Conservation (phyloP, 495 filamentous ascomycete genomes). For the Talaromyces trachyspermus region DNA sequence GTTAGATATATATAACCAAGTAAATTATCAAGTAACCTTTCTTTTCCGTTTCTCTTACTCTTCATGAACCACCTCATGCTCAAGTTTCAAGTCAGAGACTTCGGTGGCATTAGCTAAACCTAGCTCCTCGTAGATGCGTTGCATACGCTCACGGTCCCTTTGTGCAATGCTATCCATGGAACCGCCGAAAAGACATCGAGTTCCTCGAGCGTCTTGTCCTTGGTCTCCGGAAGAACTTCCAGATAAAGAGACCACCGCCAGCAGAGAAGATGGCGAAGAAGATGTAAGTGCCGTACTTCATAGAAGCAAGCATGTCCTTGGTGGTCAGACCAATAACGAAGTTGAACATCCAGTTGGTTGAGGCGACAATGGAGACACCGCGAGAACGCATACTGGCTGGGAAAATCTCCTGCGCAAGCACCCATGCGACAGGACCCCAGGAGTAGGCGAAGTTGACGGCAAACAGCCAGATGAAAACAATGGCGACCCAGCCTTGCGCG, state of each 20-base stretch:
- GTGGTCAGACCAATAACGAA: constrained; percentile 37
- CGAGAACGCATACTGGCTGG: constrained; percentile 38
- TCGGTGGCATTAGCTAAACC: constrained; percentile 23
- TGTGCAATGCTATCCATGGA: constrained; percentile 23
- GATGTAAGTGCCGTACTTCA: constrained; percentile 35
- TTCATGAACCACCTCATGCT: constrained; percentile 11
- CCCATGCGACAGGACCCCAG: constrained; percentile 41
- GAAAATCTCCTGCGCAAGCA: constrained; percentile 38
- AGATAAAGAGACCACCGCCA: constrained; percentile 41
- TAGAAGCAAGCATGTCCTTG: constrained; percentile 25
- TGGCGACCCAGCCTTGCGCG: constrained; percentile 32
- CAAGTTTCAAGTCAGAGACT: constrained; percentile 21
- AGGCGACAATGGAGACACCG: constrained; percentile 35
- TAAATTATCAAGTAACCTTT: too few relatives aligned
- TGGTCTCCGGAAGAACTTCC: constrained; percentile 47
- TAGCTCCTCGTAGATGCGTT: constrained; percentile 26
- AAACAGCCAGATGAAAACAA: constrained; percentile 40
- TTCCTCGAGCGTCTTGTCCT: constrained; percentile 50
- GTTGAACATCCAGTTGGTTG: constrained; percentile 41
- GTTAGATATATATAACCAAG: too few relatives aligned
- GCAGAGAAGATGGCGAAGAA: constrained; percentile 43
- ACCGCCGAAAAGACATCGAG: constrained; percentile 45
- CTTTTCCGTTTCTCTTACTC: not conserved
- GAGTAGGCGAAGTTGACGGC: constrained; percentile 38
- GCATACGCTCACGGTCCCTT: constrained; percentile 24